Evolutionary conservation across 2,329 filamentous ascomycete genomes (phyloP).

Genomic region (Magnaporthales sp.): DNA sequence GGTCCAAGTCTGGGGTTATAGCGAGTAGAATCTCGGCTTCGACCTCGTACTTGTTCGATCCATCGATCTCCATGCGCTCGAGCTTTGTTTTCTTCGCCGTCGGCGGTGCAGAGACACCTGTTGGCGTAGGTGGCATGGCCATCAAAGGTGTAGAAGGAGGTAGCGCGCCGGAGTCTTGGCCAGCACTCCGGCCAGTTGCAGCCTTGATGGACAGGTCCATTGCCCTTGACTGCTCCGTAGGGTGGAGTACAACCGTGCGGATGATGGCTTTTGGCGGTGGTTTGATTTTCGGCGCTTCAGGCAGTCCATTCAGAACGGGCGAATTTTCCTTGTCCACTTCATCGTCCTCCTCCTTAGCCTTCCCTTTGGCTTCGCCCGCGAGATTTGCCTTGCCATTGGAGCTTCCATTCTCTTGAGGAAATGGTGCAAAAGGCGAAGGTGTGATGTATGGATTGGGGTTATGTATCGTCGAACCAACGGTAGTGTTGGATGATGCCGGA

Average conservation of each 20-base stretch:
- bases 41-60: slow-evolving; percentile 61
- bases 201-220: slow-evolving; percentile 70
- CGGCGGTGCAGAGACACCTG: slow-evolving; percentile 47
- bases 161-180: slow-evolving; percentile 29
- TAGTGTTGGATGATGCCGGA: slow-evolving; percentile 46
- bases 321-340: slow-evolving; percentile 47
- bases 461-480: slow-evolving; percentile 72
- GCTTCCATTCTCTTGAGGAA: slow-evolving; percentile 43
- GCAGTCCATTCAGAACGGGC: slow-evolving; percentile 39
- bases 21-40: slow-evolving; percentile 69
- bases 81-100: slow-evolving; percentile 61
- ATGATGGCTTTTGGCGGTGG: slow-evolving; percentile 51
- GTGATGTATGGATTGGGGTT: slow-evolving; percentile 87
- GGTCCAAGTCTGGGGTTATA: slow-evolving; percentile 64
- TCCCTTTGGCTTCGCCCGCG: slow-evolving; percentile 25
- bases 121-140: slow-evolving; percentile 52
- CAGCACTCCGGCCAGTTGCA: slow-evolving; percentile 49
- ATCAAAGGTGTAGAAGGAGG: slow-evolving; percentile 61
- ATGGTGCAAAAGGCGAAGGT: slow-evolving; percentile 77
- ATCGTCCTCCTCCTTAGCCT: slow-evolving; percentile 27
- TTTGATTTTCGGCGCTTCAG: slow-evolving; percentile 35
- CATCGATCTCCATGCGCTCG: slow-evolving; percentile 68
- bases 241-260: slow-evolving; percentile 74
- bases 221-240: slow-evolving; percentile 67
- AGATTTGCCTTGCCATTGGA: not conserved